Percentiles rank a stretch among this genome's conserved stretches.
Evolutionary conservation across 345 rosid species (phyloP).

Genomic region (Ricinus communis): DNA sequence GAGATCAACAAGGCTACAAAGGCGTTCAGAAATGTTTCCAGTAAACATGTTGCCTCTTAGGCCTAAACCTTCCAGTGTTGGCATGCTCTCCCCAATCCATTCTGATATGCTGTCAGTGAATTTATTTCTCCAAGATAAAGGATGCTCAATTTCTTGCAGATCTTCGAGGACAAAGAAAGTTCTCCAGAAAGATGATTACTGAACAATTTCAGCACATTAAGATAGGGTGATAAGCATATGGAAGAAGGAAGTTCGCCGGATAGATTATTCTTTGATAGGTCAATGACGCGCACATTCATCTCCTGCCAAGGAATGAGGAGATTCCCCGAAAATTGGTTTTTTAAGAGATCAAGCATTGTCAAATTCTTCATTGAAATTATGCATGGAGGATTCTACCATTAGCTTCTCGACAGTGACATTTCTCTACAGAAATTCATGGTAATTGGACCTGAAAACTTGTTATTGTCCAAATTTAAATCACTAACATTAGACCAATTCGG

Average conservation of each 20-base stretch:
- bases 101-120: constrained; percentile 39
- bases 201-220: constrained; percentile 44
- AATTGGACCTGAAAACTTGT: constrained; percentile 45
- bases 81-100: constrained; percentile 21
- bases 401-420: not conserved
- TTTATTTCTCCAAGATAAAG: constrained; percentile 53
- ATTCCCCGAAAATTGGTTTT: constrained; percentile 28
- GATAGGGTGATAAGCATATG: constrained; percentile 37
- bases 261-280: constrained; percentile 43
- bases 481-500: constrained; percentile 53
- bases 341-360: constrained; percentile 19
- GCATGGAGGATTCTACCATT: constrained; percentile 19
- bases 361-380: constrained; percentile 7
- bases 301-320: constrained; percentile 31
- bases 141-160: constrained; percentile 45
- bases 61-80: not conserved
- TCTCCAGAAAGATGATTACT: constrained; percentile 41
- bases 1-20: constrained; percentile 1
- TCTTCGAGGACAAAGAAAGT: constrained; percentile 44
- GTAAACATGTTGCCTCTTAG: constrained; percentile 16
- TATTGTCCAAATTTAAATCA: constrained; percentile 39
- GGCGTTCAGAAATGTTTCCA: constrained; percentile 9
- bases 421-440: not conserved
- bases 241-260: constrained; percentile 45
- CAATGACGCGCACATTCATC: constrained; percentile 17